Percentiles rank a stretch among this genome's conserved stretches.
phyloP scores from a whole-genome alignment of 1,139 yeast species.

The Sugiyamaella sp. region DNA sequence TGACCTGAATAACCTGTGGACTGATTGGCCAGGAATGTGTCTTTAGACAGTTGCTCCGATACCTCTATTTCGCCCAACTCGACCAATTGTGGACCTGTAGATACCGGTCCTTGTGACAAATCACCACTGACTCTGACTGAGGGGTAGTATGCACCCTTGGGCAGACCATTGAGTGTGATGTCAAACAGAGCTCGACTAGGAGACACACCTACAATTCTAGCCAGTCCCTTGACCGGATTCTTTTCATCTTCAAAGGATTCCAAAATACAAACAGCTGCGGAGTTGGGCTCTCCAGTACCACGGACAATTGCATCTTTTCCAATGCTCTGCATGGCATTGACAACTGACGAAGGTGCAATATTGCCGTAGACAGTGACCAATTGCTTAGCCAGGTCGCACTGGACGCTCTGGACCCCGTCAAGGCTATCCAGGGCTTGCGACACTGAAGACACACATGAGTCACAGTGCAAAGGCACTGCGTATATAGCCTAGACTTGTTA shows the following conservation, averaged over 20 bases:
- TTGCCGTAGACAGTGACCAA: constrained; percentile 66
- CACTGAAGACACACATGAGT: constrained; percentile 67
- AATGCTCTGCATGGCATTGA: constrained; percentile 63
- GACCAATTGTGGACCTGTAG: constrained; percentile 64
- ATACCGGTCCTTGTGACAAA: constrained; percentile 68
- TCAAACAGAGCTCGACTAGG: constrained; percentile 61
- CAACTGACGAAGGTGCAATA: constrained; percentile 69
- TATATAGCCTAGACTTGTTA: constrained; percentile 45
- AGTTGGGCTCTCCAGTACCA: constrained; percentile 85
- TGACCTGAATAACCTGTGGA: constrained; percentile 54
- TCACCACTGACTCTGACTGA: constrained; percentile 73
- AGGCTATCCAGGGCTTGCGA: constrained; percentile 51
- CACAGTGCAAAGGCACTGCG: constrained; percentile 79
- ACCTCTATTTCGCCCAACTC: constrained; percentile 46
- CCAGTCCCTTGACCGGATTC: constrained; percentile 82
- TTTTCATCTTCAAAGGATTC: constrained; percentile 63
- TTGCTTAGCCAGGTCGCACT: constrained; percentile 55
- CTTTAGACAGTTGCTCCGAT: constrained; percentile 44
- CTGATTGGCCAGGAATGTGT: constrained; percentile 36
- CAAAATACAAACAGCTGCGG: constrained; percentile 89
- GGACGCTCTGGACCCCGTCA: constrained; percentile 50
- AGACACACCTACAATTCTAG: constrained; percentile 75
- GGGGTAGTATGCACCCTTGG: constrained; percentile 67
- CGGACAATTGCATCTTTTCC: constrained; percentile 91
- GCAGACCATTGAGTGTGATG: constrained; percentile 72